Percentiles rank a stretch among this genome's conserved stretches.
Evolutionary conservation across 805 yeast genomes (phyloP).

Genomic region (Cyberlindnera subsufficiens): DNA sequence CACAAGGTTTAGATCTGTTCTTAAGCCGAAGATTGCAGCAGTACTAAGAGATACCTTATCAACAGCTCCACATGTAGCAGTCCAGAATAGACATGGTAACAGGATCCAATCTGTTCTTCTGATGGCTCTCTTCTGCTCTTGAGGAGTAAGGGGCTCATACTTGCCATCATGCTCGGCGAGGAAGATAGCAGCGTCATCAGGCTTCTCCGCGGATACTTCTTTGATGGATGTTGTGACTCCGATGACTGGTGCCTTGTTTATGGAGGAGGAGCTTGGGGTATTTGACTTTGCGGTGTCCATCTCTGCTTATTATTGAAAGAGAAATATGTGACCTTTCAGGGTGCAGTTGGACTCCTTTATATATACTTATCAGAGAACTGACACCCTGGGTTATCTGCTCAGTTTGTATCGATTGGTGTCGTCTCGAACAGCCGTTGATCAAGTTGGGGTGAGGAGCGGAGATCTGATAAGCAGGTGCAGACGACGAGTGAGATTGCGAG

Average conservation of each 20-base stretch:
- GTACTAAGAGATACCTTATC: constrained; percentile 39
- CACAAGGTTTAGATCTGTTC: constrained; percentile 31
- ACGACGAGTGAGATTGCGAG: too few relatives aligned
- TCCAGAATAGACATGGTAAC: constrained; percentile 31
- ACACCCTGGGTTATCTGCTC: too few relatives aligned
- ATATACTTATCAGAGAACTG: too few relatives aligned
- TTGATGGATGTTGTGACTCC: constrained; percentile 2
- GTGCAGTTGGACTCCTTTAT: too few relatives aligned
- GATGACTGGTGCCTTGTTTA: constrained; percentile 1
- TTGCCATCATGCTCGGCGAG: constrained; percentile 19
- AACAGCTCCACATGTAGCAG: constrained; percentile 33
- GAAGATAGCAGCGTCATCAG: constrained; percentile 24
- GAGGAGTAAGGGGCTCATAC: constrained; percentile 21
- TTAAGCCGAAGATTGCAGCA: constrained; percentile 42
- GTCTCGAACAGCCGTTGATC: too few relatives aligned
- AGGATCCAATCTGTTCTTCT: constrained; percentile 33
- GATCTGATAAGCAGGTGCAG: too few relatives aligned
- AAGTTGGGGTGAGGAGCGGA: too few relatives aligned
- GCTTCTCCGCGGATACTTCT: neutral
- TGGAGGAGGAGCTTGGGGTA: constrained; percentile 6
- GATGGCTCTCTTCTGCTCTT: constrained; percentile 27
- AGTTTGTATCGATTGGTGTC: too few relatives aligned
- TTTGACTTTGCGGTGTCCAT: constrained; percentile 6
- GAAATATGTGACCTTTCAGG: too few relatives aligned
- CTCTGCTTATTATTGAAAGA: too few relatives aligned